Evolutionary conservation across 345 rosid genomes (phyloP), one percentile per base, ranked within the genome.

Genomic region (Eucalyptus urophylla): DNA sequence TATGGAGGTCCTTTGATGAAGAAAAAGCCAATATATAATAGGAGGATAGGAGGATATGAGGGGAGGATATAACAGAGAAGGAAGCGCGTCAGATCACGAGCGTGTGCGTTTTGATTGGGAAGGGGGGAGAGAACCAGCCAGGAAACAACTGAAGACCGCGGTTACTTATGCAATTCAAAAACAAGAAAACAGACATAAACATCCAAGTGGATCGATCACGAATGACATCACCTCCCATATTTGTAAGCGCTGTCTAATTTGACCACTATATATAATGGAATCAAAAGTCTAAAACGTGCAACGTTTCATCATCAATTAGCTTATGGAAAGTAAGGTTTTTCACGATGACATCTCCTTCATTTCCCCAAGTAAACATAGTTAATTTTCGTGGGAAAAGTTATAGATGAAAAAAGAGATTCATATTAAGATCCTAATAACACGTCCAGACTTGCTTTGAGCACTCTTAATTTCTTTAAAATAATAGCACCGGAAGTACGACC

Each of bases 381-480:
- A 62, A 60, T 4, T 13, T 60, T 12, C 69, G 3, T 6, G 31
- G 33, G 31, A 27, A 6, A 60, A 60, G 16, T 60, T 27, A 27
- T 1, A 3, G 69, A 60, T 27, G 13, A 31, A 60, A 29, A 62
- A 4, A 29, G 17, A 62, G 72, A 62, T 29, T 14, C 37, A 13
- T 62, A 65, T 62, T n/a, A 62, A 62, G 31, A 62, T 62, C 33
- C 31, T 29, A 62, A 27, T 29, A 12, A 13, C 8, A 14, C 8
- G 17, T 62, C 25, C 21, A 53, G 25, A 53, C 89, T 90, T 92
- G 91, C 93, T 93, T 93, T 93, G 92, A 92, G 92, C 93, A 93
- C 93, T 92, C 92, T 93, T 93, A 93, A 92, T 92, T 92, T 93
- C 92, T 92, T 93, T 92, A 90, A 90, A 91, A 89, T 91, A 92